Evolutionary conservation across 345 rosid genomes (phyloP).

Genomic region (Rhodomyrtus tomentosa): DNA sequence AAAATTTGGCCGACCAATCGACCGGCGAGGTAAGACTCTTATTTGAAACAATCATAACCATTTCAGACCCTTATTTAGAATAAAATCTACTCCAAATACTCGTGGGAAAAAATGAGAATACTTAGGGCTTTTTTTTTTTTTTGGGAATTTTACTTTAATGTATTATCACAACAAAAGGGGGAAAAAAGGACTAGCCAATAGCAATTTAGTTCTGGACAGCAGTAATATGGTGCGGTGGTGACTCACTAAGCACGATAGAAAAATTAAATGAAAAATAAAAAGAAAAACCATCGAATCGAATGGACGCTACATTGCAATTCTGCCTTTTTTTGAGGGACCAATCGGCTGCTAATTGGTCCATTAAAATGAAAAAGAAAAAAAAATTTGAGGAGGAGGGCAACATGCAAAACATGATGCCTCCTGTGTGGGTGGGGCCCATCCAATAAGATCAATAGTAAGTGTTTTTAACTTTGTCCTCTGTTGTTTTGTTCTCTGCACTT

Average conservation of each 20-base stretch:
- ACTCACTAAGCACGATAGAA: background rate
- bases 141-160: background rate
- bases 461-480: background rate
- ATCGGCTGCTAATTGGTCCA: background rate
- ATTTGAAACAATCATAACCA: too few relatives aligned
- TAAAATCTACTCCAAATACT: too few relatives aligned
- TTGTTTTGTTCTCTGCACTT: background rate
- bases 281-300: background rate
- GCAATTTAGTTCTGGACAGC: background rate
- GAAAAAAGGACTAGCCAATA: background rate
- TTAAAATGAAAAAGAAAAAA: background rate
- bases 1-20: too few relatives aligned
- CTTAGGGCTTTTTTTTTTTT: too few relatives aligned
- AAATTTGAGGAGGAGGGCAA: background rate
- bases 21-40: too few relatives aligned
- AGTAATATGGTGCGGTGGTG: background rate
- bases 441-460: background rate
- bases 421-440: background rate
- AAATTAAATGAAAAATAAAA: background rate
- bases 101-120: too few relatives aligned
- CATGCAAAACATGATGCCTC: background rate
- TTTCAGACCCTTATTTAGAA: too few relatives aligned
- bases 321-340: background rate
- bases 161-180: background rate
- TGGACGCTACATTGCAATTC: background rate